phyloP scores from a whole-genome alignment of 1,284 basidiomycete genomes.

The Tilletiaria anomala region DNA sequence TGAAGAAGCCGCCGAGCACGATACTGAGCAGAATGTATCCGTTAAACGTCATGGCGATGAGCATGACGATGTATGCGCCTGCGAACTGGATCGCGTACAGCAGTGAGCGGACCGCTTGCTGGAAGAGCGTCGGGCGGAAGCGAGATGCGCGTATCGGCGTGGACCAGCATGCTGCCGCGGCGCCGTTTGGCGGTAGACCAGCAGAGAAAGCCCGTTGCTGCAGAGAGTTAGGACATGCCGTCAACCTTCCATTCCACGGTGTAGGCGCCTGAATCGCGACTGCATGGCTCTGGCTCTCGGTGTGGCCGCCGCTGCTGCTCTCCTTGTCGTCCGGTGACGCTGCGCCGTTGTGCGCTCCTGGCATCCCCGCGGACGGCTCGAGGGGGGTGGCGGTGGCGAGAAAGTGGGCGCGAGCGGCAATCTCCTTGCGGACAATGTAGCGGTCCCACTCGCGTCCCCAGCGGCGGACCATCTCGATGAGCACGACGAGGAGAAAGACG shows the following conservation, averaged over 20 bases:
- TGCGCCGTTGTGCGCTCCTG: neutral
- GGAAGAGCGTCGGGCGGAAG: slow-evolving; percentile 7
- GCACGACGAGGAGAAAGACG: slow-evolving; percentile 9
- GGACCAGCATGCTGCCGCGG: neutral
- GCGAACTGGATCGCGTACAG: slow-evolving; percentile 10
- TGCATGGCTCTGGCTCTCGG: neutral
- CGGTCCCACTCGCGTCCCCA: slow-evolving; percentile 11
- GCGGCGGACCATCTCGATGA: slow-evolving; percentile 7
- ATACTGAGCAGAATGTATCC: slow-evolving; percentile 11
- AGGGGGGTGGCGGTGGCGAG: neutral
- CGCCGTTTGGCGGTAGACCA: neutral
- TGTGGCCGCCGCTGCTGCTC: neutral
- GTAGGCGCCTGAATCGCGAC: neutral
- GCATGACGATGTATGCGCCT: slow-evolving; percentile 12
- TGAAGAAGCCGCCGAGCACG: slow-evolving; percentile 8
- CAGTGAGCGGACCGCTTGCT: slow-evolving; percentile 8
- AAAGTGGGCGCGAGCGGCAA: neutral
- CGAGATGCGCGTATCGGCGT: neutral
- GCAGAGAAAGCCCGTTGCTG: slow-evolving; percentile 5
- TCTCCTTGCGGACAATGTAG: slow-evolving; percentile 7
- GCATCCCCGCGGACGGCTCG: neutral
- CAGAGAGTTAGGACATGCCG: too few relatives aligned
- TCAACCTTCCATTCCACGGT: neutral
- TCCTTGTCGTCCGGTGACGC: neutral
- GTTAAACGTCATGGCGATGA: slow-evolving; percentile 13